These are phyloP conservation scores for Blakeslea trispora DNA, from an alignment of 371 early-diverging fungal species.

Conservation along the genomic window DNA sequence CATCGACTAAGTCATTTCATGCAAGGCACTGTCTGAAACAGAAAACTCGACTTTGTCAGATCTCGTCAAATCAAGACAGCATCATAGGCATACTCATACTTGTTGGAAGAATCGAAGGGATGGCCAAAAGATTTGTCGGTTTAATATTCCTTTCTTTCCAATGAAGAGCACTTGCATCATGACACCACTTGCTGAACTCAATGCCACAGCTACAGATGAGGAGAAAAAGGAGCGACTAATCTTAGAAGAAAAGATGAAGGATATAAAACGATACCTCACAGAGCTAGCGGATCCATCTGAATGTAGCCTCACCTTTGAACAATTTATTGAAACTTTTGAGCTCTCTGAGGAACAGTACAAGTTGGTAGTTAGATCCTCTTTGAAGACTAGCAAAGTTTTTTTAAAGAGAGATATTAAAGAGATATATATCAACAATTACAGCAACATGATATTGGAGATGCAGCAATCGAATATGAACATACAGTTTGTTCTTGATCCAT, in stretches of 20 bases:
- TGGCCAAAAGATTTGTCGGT: not conserved
- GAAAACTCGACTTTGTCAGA: not conserved
- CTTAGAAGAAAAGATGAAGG: not conserved
- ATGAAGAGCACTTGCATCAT: not conserved
- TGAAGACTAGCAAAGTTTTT: not conserved
- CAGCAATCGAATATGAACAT: slow-evolving; percentile 1
- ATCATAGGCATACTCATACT: slow-evolving; percentile 1
- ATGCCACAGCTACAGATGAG: not conserved
- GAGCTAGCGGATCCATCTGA: too few species aligned
- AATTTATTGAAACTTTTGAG: not conserved
- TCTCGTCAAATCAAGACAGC: not conserved
- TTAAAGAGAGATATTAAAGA: not conserved
- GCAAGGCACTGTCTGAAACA: not conserved
- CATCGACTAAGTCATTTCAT: not conserved
- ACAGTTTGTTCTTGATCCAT: slow-evolving; percentile 4
- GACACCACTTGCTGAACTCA: not conserved
- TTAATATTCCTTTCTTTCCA: slow-evolving; percentile 4
- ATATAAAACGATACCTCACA: not conserved
- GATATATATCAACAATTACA: slow-evolving; percentile 1
- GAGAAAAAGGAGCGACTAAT: not conserved
- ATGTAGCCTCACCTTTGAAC: not conserved
- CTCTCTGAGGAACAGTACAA: not conserved
- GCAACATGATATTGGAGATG: not conserved
- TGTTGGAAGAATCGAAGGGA: not conserved
- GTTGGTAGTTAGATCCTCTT: not conserved